Evolutionary conservation across 2,329 filamentous ascomycete genomes (phyloP), one percentile per base, ranked within the genome.

Genomic region (Neospermospora avenae): DNA sequence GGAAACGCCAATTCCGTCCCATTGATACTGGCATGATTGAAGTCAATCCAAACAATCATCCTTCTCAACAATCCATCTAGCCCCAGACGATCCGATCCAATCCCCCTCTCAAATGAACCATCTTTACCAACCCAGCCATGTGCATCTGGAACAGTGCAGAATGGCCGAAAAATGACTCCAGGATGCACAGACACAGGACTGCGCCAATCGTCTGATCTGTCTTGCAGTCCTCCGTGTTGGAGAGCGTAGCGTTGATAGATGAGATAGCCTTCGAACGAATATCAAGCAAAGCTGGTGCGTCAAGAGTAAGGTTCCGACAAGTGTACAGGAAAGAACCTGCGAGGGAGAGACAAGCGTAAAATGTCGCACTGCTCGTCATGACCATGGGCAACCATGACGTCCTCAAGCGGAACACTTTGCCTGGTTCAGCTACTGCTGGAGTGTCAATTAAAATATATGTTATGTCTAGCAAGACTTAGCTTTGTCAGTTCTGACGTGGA

Each of bases 41-140:
- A 58, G 18, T 63, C 61, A 3, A 63, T n/a, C 61, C 61, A 63
- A 20, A 56, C 18, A 41, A 60, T 58, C 51, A 63, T 60, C 34
- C 58, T 60, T 11, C 18, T 53, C 49, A 63, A 39, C 35, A 63
- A 44, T 0, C 61, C 61, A 16, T 60, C 55, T 1, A 63, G 42
- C 4, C 51, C 58, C 7, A 63, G 28, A 1, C n/a, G 11, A 3
- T 53, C 41, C n/a, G 11, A 3, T 53, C 41, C 24, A 63, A 25
- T 11, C 61, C 61, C 4, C 61, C 61, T 53, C 61, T 51, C 39
- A 63, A 16, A 14, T 34, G 25, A 3, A 63, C 58, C 61, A 63
- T 63, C 31, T 35, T 58, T 11, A 52, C 37, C 51, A 63, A 22
- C 4, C 61, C 61, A 8, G 20, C 35, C 51, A 63, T 58, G 28